Conservation (phyloP, 2,329 filamentous ascomycete genomes). For the Colletotrichum tropicale region DNA sequence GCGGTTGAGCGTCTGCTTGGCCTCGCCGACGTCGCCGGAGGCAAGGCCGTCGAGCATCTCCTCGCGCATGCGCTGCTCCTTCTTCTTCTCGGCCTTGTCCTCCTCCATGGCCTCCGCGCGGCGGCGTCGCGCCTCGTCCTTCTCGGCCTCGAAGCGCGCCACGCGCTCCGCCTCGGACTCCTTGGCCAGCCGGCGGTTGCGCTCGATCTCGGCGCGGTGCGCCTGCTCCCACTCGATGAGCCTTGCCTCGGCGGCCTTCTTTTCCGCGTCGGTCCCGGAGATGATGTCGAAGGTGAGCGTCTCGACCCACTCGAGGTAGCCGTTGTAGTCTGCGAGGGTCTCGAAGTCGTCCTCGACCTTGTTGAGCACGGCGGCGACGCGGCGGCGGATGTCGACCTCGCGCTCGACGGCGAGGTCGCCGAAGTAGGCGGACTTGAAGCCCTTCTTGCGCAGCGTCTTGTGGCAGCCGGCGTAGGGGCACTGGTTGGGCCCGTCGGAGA, state of each 20-base stretch:
- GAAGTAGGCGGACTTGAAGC: conserved; percentile 89
- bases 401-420: conserved; percentile 86
- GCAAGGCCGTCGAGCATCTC: conserved; percentile 75
- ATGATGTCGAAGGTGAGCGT: conserved; percentile 89
- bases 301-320: conserved; percentile 94
- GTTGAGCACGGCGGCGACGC: conserved; percentile 84
- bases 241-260: conserved; percentile 46
- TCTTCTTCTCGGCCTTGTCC: conserved; percentile 72
- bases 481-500: conserved; percentile 87
- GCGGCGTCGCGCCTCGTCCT: conserved; percentile 67
- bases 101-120: conserved; percentile 69
- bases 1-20: conserved; percentile 61
- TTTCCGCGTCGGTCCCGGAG: conserved; percentile 70
- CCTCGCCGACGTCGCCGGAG: conserved; percentile 62
- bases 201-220: conserved; percentile 72
- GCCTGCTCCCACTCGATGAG: conserved; percentile 70
- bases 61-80: conserved; percentile 66
- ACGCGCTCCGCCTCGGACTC: conserved; percentile 60
- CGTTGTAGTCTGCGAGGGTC: conserved; percentile 81
- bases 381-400: conserved; percentile 88
- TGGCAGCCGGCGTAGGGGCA: conserved; percentile 91
- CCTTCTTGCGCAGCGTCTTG: conserved; percentile 82
- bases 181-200: conserved; percentile 58
- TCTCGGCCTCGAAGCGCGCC: conserved; percentile 65
- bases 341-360: conserved; percentile 91